A percentile compares a stretch with the other conserved stretches of the same genome.
Evolutionary conservation across 768 basidiomycete species (phyloP).

Genomic region (Leccinum subtestaceum): DNA sequence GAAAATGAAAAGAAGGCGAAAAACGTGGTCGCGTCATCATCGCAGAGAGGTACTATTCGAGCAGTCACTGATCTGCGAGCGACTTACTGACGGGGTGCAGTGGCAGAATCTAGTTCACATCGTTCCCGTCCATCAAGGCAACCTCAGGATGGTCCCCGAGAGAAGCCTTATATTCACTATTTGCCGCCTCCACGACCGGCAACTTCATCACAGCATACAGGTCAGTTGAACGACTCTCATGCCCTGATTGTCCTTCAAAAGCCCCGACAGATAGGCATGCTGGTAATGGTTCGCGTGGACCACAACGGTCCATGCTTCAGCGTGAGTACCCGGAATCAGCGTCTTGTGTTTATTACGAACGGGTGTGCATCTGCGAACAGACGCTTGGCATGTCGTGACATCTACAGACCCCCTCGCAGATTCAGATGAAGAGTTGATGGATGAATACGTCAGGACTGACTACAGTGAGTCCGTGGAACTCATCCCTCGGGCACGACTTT

Average conservation of each 20-base stretch:
- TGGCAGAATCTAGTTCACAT: constrained; percentile 22
- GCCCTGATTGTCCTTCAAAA: constrained; percentile 3
- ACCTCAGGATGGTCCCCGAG: constrained; percentile 23
- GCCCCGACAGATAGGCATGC: constrained; percentile 17
- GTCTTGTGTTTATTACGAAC: background rate
- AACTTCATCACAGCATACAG: constrained; percentile 15
- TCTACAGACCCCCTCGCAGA: constrained; percentile 65
- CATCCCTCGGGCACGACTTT: background rate
- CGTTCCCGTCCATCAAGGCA: constrained; percentile 28
- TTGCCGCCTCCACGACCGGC: constrained; percentile 28
- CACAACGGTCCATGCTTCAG: constrained; percentile 44
- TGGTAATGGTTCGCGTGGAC: constrained; percentile 15
- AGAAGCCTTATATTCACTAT: constrained; percentile 36
- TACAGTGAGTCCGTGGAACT: constrained; percentile 49
- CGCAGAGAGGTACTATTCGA: constrained; percentile 23
- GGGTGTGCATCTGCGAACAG: constrained; percentile 35
- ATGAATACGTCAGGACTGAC: constrained; percentile 61
- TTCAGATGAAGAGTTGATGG: constrained; percentile 69
- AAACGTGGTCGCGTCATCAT: constrained; percentile 32
- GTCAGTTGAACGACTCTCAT: constrained; percentile 16
- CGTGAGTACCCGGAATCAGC: constrained; percentile 31
- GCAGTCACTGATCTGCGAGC: background rate
- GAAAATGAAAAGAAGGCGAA: constrained; percentile 52
- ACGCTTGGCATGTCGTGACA: constrained; percentile 68
- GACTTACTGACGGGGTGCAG: constrained; percentile 18